A percentile compares a stretch with the other conserved stretches of the same genome.
Conservation (phyloP, 768 basidiomycete species). For the Lentinula sp. region DNA sequence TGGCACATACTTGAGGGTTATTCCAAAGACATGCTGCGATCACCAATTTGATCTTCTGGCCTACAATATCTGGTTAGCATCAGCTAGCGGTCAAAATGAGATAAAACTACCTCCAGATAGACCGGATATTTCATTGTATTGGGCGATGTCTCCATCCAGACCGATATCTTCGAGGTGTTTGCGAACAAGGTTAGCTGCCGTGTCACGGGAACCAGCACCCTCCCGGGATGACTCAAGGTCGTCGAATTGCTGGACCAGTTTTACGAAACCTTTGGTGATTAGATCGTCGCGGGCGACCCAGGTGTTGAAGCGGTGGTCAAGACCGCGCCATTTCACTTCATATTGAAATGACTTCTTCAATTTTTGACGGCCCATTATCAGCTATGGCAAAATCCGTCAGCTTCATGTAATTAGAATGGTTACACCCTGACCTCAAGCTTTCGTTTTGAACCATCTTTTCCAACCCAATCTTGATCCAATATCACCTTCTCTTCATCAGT, state of each 20-base stretch:
- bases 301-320: conserved; percentile 84
- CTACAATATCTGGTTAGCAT: conserved; percentile 26
- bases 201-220: conserved; percentile 90
- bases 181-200: conserved; percentile 70
- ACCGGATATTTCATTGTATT: conserved; percentile 95
- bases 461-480: conserved; percentile 83
- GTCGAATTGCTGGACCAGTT: conserved; percentile 91
- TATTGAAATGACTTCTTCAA: conserved; percentile 94
- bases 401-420: not conserved
- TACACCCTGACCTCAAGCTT: conserved; percentile 73
- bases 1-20: conserved; percentile 67
- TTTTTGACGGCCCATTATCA: conserved; percentile 94
- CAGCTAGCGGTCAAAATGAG: conserved; percentile 1
- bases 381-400: conserved; percentile 28
- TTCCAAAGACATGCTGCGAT: conserved; percentile 96
- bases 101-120: conserved; percentile 75
- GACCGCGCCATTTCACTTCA: conserved; percentile 81
- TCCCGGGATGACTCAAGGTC: conserved; percentile 95
- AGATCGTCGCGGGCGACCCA: conserved; percentile 90
- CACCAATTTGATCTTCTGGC: conserved; percentile 96
- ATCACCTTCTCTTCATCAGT: conserved; percentile 78
- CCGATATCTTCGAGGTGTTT: conserved; percentile 95
- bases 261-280: conserved; percentile 79
- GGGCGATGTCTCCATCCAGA: conserved; percentile 94
- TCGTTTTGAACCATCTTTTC: conserved; percentile 84